Evolutionary conservation across 2,329 filamentous ascomycete genomes (phyloP).

Genomic region (Cadophora sp.): DNA sequence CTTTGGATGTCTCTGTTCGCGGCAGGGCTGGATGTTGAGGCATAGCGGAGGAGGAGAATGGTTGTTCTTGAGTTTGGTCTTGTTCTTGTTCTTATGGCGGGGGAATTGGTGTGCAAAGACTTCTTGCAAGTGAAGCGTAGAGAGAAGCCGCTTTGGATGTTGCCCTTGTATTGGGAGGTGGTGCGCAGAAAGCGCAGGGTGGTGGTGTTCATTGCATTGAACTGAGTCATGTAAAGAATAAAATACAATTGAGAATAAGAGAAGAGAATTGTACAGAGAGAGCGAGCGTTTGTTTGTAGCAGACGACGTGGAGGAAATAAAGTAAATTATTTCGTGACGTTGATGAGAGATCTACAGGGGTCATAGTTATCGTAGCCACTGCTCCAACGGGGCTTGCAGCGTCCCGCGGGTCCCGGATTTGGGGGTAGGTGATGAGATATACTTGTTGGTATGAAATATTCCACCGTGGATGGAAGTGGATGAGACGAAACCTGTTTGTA

Average conservation of each 20-base stretch:
- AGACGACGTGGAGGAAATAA: background rate
- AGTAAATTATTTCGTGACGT: slow-evolving; percentile 18
- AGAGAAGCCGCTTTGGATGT: slow-evolving; percentile 44
- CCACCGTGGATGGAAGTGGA: background rate
- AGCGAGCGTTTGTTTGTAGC: background rate
- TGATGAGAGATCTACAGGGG: slow-evolving; percentile 16
- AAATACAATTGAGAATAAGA: slow-evolving; percentile 7
- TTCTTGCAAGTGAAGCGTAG: slow-evolving; percentile 32
- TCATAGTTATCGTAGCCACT: background rate
- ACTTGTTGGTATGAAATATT: background rate
- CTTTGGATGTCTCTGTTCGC: slow-evolving; percentile 29
- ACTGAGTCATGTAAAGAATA: background rate
- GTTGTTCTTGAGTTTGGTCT: slow-evolving; percentile 30
- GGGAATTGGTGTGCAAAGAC: slow-evolving; percentile 1
- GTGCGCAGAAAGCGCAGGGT: slow-evolving; percentile 40
- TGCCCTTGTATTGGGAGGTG: slow-evolving; percentile 28
- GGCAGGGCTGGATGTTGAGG: slow-evolving; percentile 45
- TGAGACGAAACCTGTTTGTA: background rate
- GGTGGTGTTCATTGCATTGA: slow-evolving; percentile 40
- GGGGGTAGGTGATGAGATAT: background rate
- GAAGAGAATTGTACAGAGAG: background rate
- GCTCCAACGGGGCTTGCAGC: background rate
- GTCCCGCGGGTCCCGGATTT: background rate
- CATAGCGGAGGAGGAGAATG: slow-evolving; percentile 42
- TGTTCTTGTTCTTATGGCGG: slow-evolving; percentile 18